A percentile compares a stretch with the other conserved stretches of the same genome.
Evolutionary conservation across 345 rosid species (phyloP).

Genomic region (Heritiera fomes): DNA sequence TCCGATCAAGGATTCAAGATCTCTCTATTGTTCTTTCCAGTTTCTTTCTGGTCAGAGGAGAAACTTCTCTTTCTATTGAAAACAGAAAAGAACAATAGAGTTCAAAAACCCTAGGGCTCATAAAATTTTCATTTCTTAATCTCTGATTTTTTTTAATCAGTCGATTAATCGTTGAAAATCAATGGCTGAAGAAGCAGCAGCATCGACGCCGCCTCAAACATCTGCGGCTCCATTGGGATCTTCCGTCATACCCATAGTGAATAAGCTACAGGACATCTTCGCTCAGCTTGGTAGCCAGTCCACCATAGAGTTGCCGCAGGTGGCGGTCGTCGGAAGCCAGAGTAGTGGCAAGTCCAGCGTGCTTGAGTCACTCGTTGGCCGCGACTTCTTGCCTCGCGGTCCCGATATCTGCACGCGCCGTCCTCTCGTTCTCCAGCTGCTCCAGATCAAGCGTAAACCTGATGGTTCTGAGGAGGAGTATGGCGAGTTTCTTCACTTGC

Average conservation of each 20-base stretch:
- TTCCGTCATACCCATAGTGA: constrained; percentile 90
- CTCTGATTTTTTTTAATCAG: constrained; percentile 23
- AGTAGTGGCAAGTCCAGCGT: constrained; percentile 99
- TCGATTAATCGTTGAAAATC: constrained; percentile 18
- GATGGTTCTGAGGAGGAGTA: constrained; percentile 79
- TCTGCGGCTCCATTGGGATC: constrained; percentile 65
- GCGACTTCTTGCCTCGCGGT: constrained; percentile 95
- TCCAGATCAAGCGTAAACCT: constrained; percentile 68
- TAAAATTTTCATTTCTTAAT: not conserved
- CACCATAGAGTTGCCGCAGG: constrained; percentile 94
- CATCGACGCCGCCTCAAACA: constrained; percentile 32
- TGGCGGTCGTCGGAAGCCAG: constrained; percentile 97
- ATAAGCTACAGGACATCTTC: constrained; percentile 94
- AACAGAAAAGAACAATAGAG: not conserved
- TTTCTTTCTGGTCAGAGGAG: not conserved
- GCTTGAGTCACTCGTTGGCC: constrained; percentile 93
- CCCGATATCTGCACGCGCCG: constrained; percentile 93
- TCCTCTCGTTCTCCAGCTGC: constrained; percentile 91
- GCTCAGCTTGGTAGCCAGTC: constrained; percentile 93
- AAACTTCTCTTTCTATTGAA: not conserved
- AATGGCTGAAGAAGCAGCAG: constrained; percentile 31
- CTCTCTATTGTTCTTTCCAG: too few species aligned
- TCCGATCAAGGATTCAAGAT: not conserved
- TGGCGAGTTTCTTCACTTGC: constrained; percentile 94
- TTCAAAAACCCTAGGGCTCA: not conserved